A percentile compares a stretch with the other conserved stretches of the same genome.
Conservation (phyloP, 306 rosid species). For the Cicer judaicum region DNA sequence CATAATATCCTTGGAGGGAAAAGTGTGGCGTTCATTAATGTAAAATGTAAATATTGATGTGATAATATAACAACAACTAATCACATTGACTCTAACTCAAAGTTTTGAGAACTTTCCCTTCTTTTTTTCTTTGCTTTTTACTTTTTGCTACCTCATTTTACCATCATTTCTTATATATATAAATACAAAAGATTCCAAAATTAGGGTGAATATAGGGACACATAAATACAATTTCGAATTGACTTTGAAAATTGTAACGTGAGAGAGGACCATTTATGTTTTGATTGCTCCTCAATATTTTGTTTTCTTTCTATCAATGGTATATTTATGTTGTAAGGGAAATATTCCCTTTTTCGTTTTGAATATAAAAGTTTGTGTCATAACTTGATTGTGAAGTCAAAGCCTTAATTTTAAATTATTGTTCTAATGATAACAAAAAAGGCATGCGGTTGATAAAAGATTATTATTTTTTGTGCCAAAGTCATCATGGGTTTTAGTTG, state of each 20-base stretch:
- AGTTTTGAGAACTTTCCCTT: constrained; percentile 26
- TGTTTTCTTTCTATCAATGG: constrained; percentile 39
- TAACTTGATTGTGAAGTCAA: constrained; percentile 33
- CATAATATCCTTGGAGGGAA: constrained; percentile 75
- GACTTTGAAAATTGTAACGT: neutral
- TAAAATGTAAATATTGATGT: constrained; percentile 42
- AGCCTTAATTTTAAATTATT: neutral
- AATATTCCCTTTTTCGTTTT: constrained; percentile 20
- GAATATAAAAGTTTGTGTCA: constrained; percentile 3
- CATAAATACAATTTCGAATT: neutral
- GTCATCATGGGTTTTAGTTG: constrained; percentile 10
- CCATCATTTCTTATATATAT: neutral
- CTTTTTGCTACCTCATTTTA: neutral
- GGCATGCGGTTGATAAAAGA: constrained; percentile 18
- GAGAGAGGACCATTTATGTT: neutral
- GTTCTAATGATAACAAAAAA: constrained; percentile 1
- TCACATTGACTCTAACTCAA: neutral
- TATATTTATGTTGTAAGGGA: neutral
- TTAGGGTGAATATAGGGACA: neutral
- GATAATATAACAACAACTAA: neutral
- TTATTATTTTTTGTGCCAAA: constrained; percentile 1
- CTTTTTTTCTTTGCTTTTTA: neutral
- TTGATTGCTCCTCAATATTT: neutral
- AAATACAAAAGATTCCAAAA: neutral
- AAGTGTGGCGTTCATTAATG: constrained; percentile 72